Evolutionary conservation across 129 eudicot species (phyloP).

Genomic region (Helianthus tuberosus): DNA sequence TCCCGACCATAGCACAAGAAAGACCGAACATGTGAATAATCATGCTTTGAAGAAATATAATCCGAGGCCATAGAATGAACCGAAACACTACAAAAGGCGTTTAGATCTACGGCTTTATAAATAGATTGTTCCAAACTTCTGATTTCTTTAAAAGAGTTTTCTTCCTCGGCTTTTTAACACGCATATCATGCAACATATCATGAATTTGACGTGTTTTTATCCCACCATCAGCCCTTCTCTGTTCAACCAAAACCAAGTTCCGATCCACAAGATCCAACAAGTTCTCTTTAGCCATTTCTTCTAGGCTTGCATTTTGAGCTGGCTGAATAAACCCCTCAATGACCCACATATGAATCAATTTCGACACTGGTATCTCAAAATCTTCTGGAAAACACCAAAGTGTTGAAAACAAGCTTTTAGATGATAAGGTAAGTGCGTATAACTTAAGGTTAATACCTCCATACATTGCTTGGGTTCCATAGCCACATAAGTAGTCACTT

Average conservation of each 20-base stretch:
- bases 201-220: slow-evolving; percentile 31
- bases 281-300: slow-evolving; percentile 42
- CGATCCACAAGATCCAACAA: slow-evolving; percentile 2
- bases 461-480: slow-evolving; percentile 39
- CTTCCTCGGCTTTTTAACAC: slow-evolving; percentile 42
- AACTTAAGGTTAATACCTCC: slow-evolving; percentile 17
- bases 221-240: slow-evolving; percentile 19
- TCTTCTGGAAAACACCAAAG: slow-evolving; percentile 53
- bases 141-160: slow-evolving; percentile 34
- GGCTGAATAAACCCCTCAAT: slow-evolving; percentile 17
- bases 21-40: slow-evolving; percentile 15
- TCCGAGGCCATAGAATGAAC: slow-evolving; percentile 12
- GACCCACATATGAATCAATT: slow-evolving; percentile 12
- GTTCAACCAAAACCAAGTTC: slow-evolving; percentile 36
- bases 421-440: slow-evolving; percentile 45
- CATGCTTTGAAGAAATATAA: not conserved
- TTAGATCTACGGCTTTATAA: not conserved
- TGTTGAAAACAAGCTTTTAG: not conserved
- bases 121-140: slow-evolving; percentile 10
- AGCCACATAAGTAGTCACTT: slow-evolving; percentile 17
- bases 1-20: slow-evolving; percentile 20
- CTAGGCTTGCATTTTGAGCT: slow-evolving; percentile 19
- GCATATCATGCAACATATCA: slow-evolving; percentile 20
- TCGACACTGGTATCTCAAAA: slow-evolving; percentile 22
- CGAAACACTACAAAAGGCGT: slow-evolving; percentile 13